Percentiles rank a stretch among this genome's conserved stretches.
phyloP scores from a whole-genome alignment of 1,284 basidiomycete species.

The Coniophora puteana region DNA sequence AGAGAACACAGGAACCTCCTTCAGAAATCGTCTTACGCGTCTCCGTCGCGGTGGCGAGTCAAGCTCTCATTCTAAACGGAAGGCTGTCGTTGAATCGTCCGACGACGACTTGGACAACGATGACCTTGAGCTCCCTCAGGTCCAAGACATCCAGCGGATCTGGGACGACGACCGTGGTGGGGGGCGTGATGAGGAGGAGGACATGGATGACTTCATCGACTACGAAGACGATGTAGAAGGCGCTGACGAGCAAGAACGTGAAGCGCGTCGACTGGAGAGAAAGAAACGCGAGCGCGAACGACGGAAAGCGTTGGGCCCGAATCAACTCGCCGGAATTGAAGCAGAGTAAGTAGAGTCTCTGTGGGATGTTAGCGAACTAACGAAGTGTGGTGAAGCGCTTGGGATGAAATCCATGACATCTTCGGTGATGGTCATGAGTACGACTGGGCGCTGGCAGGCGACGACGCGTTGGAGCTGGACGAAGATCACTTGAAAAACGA shows the following conservation, averaged over 20 bases:
- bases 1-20: conserved; percentile 87
- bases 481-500: conserved; percentile 66
- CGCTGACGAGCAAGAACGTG: conserved; percentile 68
- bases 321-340: conserved; percentile 84
- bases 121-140: conserved; percentile 45
- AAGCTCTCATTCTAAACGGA: conserved; percentile 61
- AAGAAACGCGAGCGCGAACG: conserved; percentile 62
- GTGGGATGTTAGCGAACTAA: too few relatives aligned
- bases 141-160: conserved; percentile 74
- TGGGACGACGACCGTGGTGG: conserved; percentile 77
- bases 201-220: conserved; percentile 88
- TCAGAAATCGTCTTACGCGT: conserved; percentile 66
- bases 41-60: conserved; percentile 70
- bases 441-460: conserved; percentile 87
- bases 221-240: conserved; percentile 87
- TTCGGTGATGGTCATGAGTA: conserved; percentile 98
- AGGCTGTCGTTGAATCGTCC: conserved; percentile 57
- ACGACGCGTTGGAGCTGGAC: conserved; percentile 62
- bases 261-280: conserved; percentile 67
- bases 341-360: conserved; percentile 59
- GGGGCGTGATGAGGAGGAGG: conserved; percentile 70
- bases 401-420: conserved; percentile 96
- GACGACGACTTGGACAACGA: conserved; percentile 72
- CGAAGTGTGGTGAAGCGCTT: conserved; percentile 81
- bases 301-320: conserved; percentile 58